These are phyloP conservation scores for Lentinula boryana DNA, from an alignment of 768 basidiomycete species.

Conservation along the genomic window DNA sequence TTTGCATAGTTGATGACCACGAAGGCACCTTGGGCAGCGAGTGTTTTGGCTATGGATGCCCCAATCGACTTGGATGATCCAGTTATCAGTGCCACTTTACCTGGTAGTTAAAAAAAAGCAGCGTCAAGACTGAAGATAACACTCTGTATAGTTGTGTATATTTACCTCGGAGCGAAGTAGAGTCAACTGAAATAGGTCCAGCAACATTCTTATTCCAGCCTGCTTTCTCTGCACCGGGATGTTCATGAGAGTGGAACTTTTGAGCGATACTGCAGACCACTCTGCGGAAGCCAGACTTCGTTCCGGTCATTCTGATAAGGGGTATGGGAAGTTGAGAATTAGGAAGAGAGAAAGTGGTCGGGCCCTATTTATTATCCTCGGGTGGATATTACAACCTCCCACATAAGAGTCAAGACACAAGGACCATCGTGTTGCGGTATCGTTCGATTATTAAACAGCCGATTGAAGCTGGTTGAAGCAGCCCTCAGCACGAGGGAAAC, in stretches of 20 bases:
- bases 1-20: constrained; percentile 46
- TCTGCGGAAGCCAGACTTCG: background rate
- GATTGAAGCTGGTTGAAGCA: background rate
- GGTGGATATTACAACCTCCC: background rate
- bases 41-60: constrained; percentile 44
- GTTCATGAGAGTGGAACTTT: background rate
- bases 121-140: too few species aligned
- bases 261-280: background rate
- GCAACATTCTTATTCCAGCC: background rate
- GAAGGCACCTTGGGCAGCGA: constrained; percentile 52
- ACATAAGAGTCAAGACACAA: background rate
- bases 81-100: constrained; percentile 51
- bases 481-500: too few species aligned
- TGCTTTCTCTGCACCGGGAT: background rate
- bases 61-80: constrained; percentile 58
- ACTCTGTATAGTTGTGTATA: background rate
- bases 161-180: background rate
- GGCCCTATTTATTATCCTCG: background rate
- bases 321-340: background rate
- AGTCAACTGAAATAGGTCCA: background rate
- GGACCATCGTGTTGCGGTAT: background rate
- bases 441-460: background rate
- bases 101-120: constrained; percentile 12
- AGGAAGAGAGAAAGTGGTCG: background rate
- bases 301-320: background rate